Percentiles rank a stretch among this genome's conserved stretches.
Conservation (phyloP, 306 rosid genomes). For the Prunus mongolica region DNA sequence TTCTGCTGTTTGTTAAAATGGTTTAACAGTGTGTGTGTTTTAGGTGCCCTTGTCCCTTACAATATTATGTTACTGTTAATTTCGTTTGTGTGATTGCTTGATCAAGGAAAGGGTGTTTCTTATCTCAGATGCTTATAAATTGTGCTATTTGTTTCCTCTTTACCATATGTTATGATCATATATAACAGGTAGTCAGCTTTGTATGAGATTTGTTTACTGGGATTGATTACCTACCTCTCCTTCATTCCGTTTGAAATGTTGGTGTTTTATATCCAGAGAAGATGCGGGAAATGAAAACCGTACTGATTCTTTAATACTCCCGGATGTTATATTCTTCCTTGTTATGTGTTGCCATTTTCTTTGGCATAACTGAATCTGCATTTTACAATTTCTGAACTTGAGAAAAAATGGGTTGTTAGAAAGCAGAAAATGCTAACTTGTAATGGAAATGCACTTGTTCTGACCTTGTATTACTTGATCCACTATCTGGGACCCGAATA, state of each 20-base stretch:
- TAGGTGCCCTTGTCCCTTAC: background rate
- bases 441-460: background rate
- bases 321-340: background rate
- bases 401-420: background rate
- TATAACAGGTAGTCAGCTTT: background rate
- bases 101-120: background rate
- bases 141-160: background rate
- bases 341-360: background rate
- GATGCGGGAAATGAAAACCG: background rate
- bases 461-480: background rate
- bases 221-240: background rate
- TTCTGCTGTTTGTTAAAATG: background rate
- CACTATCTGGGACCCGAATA: background rate
- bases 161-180: background rate
- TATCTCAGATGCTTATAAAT: background rate
- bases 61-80: conserved; percentile 3
- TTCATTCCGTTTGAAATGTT: background rate
- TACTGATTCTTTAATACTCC: background rate
- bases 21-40: background rate
- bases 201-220: background rate
- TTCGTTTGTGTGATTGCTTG: background rate
- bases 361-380: background rate
- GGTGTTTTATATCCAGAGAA: background rate
- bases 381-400: background rate
- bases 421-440: background rate